These are phyloP conservation scores for Zygosaccharomyces pseudobailii DNA, from an alignment of 1,139 yeast genomes.

Conservation along the genomic window DNA sequence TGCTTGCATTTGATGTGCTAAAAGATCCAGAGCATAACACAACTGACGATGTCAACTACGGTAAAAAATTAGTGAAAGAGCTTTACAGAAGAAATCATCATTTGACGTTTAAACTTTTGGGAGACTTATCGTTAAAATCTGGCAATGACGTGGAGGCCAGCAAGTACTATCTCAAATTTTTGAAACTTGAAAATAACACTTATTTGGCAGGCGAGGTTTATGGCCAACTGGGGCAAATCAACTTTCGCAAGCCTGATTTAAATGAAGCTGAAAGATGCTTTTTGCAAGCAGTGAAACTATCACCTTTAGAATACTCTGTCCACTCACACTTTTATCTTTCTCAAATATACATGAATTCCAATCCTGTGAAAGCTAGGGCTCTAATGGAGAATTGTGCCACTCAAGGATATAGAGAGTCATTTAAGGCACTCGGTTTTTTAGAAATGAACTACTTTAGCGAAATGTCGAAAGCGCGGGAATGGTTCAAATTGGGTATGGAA, in stretches of 20 bases:
- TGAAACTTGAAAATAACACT: constrained; percentile 51
- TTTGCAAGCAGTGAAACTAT: constrained; percentile 53
- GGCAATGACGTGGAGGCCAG: constrained; percentile 48
- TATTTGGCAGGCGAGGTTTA: constrained; percentile 69
- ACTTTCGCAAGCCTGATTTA: constrained; percentile 52
- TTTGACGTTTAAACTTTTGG: constrained; percentile 64
- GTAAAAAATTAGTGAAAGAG: constrained; percentile 55
- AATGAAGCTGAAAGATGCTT: constrained; percentile 52
- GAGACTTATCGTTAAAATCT: constrained; percentile 58
- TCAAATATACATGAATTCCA: constrained; percentile 53
- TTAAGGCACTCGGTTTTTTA: constrained; percentile 70
- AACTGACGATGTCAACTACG: constrained; percentile 56
- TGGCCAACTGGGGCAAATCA: constrained; percentile 62
- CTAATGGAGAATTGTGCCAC: constrained; percentile 75
- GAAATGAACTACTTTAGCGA: constrained; percentile 66
- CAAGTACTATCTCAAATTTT: constrained; percentile 55
- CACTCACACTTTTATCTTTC: constrained; percentile 78
- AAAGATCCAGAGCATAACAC: constrained; percentile 26
- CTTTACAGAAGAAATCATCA: constrained; percentile 62
- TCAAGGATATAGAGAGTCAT: constrained; percentile 71
- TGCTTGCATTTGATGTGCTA: constrained; percentile 61
- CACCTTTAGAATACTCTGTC: constrained; percentile 54
- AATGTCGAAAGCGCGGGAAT: constrained; percentile 55
- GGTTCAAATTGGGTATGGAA: constrained; percentile 82
- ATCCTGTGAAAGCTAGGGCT: constrained; percentile 55